phyloP scores from a whole-genome alignment of 2,329 filamentous ascomycete species.

The Alternaria sp. region DNA sequence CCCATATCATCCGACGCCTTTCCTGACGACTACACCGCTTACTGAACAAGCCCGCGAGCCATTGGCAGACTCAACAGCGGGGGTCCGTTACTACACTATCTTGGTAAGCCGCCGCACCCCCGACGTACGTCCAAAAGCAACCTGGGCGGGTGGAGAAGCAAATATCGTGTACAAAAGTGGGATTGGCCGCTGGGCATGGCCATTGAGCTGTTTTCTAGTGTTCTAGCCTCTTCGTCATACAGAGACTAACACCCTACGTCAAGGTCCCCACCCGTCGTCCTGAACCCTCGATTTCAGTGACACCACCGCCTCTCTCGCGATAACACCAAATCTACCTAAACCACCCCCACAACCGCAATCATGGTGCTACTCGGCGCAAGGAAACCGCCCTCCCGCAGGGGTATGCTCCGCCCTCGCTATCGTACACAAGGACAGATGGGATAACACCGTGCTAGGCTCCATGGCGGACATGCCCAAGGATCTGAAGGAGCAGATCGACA shows the following conservation, averaged over 20 bases:
- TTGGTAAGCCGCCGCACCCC: constrained; percentile 20
- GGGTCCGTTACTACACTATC: constrained; percentile 19
- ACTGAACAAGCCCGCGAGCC: constrained; percentile 12
- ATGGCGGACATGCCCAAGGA: constrained; percentile 90
- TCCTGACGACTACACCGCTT: constrained; percentile 2
- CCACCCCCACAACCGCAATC: constrained; percentile 37
- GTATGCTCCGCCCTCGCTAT: constrained; percentile 57
- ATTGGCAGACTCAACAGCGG: constrained; percentile 13
- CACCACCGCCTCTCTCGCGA: neutral
- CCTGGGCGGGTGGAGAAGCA: constrained; percentile 18
- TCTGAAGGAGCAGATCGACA: constrained; percentile 79
- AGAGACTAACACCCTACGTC: constrained; percentile 6
- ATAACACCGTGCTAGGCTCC: constrained; percentile 66
- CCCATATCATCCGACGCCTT: neutral
- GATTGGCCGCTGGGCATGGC: constrained; percentile 13
- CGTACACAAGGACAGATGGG: constrained; percentile 11
- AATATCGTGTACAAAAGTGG: constrained; percentile 11
- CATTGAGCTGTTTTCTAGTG: constrained; percentile 1
- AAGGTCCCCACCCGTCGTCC: constrained; percentile 6
- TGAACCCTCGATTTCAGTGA: constrained; percentile 2
- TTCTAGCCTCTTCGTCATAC: constrained; percentile 4
- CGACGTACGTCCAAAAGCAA: constrained; percentile 22
- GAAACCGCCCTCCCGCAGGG: constrained; percentile 73
- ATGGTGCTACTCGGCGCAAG: constrained; percentile 73
- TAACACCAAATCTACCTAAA: constrained; percentile 3